Evolutionary conservation across 2,329 filamentous ascomycete species (phyloP).

Genomic region (Claviceps maximensis): DNA sequence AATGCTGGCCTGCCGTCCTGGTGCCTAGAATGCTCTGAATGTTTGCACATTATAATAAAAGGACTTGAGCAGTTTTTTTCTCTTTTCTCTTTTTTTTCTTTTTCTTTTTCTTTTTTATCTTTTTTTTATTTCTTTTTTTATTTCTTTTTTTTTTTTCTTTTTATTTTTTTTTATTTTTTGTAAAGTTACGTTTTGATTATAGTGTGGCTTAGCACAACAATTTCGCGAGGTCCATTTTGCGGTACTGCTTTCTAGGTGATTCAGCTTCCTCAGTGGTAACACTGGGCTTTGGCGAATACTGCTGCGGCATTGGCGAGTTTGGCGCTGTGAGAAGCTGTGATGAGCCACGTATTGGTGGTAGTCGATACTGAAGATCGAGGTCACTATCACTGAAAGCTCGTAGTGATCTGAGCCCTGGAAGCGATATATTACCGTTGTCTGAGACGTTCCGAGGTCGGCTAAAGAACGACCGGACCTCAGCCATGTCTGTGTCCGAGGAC

Average conservation of each 20-base stretch:
- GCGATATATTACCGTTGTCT: background rate
- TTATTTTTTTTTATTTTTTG: no score
- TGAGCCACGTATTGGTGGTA: background rate
- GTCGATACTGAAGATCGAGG: background rate
- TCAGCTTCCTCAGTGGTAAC: background rate
- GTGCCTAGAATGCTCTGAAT: no score
- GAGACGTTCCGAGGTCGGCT: background rate
- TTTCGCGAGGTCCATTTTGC: background rate
- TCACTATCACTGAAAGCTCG: no score
- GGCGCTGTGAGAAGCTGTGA: constrained; percentile 1
- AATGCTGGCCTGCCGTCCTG: no score
- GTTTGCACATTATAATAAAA: no score
- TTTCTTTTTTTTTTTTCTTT: no score
- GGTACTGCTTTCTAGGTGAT: background rate
- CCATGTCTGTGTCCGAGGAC: background rate
- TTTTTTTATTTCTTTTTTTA: no score
- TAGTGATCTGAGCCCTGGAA: background rate
- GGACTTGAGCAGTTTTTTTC: no score
- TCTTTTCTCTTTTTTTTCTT: no score
- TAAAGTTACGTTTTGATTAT: background rate
- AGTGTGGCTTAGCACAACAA: background rate
- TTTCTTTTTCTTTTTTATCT: no score
- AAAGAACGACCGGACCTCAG: background rate
- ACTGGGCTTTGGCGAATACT: background rate
- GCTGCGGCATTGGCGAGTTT: background rate